Base-by-base conservation (phyloP, 2,329 filamentous ascomycete species). In the Colletotrichum aenigma region DNA sequence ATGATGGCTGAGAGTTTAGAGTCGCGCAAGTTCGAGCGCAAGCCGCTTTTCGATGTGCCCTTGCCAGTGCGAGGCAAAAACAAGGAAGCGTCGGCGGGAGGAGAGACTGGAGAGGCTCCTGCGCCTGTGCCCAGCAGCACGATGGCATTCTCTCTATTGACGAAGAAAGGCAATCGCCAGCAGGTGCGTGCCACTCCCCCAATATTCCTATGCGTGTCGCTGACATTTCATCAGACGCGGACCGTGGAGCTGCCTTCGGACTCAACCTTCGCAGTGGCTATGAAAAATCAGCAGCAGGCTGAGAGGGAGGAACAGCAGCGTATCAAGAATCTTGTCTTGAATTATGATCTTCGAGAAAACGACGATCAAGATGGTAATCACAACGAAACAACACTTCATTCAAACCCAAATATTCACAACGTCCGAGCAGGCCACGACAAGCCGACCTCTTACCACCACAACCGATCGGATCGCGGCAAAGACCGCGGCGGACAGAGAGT, bases 1-100 rank as follows among this genome's bases (percentile, higher is more conserved):
- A 94, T 99, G 92, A 98, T 99, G 96, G 92, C 96, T 66, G 97
- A 99, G 84, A 98, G 96, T 86, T 88, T 98, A 80, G 97, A 99
- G 79, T 97, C 96, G 6, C 93, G 97, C 80, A 98, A 98, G 81
- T 98, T 98, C 79, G 97, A 99, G 82, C 94, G 97, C 77, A 98
- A 98, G 85, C 93, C 95, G 32, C 90, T 97, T 67, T 98, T 99
- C 81, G 97, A 99, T 83, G 95, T 98, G n/a, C 96, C 97, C 2
- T 87, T 99, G n/a, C 97, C 97, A 0, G 96, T 99, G 86, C 94
- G 95, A 71, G 84, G 90, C 30, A 93, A 92, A 83, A 88, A 88
- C 78, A 80, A 79, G 52, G 80, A 80, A 26, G 75, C 76, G 7
- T 34, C 77, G 24, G 71, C 78, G 69, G 64, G 67, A 24, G 34